A percentile compares a stretch with the other conserved stretches of the same genome.
Evolutionary conservation across 176 grass and related monocot genomes (phyloP).

Genomic region (sorghum (Sorghum bicolor)): Sorghum_bicolor_NCBIv3 NC_012879.2:5105001-5105500

Average conservation of each 20-base stretch:
- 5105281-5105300: neutral
- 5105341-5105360: slow-evolving; percentile 1
- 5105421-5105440: neutral
- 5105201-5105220: neutral
- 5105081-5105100: slow-evolving; percentile 5
- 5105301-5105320: neutral
- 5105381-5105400: neutral
- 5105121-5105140: neutral
- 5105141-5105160: neutral
- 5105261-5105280: slow-evolving; percentile 8
- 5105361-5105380: neutral
- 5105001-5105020: neutral
- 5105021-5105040: neutral
- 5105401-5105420: neutral
- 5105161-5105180: neutral
- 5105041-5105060: neutral
- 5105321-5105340: neutral
- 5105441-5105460: neutral
- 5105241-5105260: neutral
- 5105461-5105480: neutral
- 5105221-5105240: neutral
- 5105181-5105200: slow-evolving; percentile 13
- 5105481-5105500: neutral
- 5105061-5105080: neutral
- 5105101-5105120: neutral